Evolutionary conservation across 2,329 filamentous ascomycete species (phyloP), one percentile per base, ranked within the genome.

Genomic region (Fusarium torreyae): DNA sequence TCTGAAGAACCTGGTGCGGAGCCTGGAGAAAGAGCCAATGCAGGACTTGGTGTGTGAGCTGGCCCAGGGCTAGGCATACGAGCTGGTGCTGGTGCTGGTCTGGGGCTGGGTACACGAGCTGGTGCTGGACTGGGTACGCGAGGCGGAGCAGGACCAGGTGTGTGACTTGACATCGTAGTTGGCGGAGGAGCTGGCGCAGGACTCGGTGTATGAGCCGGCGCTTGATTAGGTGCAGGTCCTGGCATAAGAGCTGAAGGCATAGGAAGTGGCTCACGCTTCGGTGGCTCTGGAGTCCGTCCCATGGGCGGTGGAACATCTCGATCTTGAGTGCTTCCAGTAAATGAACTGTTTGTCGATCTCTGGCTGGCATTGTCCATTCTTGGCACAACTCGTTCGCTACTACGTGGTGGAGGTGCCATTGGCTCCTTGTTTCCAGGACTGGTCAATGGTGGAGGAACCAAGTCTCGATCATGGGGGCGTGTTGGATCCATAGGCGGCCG

Each of bases 401-500:
- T 85, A 77, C 87, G 81, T 2, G 86, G 87, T 0, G 84, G 83
- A 58, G 83, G 87, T 31, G 77, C 81, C 34, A 79, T 76, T 22
- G 78, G 80, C 24, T 86, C 84, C 66, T 83, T 84, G 56, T 78
- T 77, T 9, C 77, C 77, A 26, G 84, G 83, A 69, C 86, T 88
- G 79, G 87, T 86, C 42, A 89, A 74, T 7, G 87, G 87, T 5
- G 86, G 87, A 8, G 87, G 87, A 4, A 89, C 86, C 36, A 89
- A 77, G 53, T 87, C 85, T 48, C 83, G 83, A 68, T 89, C 84
- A 50, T 84, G 81, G 9, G 86, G 86, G 33, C 87, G 81, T 8
- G 85, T 78, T 9, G 86, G 85, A 62, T 90, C 87, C 88, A 92
- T 91, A 1, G 89, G 88, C 3, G 90, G 90, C 49, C 90, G 82